These are phyloP conservation scores for Monosporozyma yasuniensis DNA, from an alignment of 805 yeast species.

Conservation along the genomic window DNA sequence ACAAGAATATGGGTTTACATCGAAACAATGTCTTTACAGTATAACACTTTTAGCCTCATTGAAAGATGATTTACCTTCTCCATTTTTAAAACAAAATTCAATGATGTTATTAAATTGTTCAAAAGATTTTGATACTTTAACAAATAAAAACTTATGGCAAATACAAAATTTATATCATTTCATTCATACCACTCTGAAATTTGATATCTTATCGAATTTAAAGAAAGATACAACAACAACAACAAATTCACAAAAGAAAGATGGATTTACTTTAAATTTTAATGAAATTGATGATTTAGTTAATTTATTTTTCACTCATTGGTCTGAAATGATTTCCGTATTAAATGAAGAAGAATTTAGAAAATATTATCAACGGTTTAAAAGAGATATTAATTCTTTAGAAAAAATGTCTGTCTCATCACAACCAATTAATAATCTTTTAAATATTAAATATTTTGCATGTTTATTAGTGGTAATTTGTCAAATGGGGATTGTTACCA, in stretches of 20 bases:
- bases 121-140: constrained; percentile 12
- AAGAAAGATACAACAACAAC: too few relatives aligned
- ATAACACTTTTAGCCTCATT: constrained; percentile 64
- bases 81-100: constrained; percentile 11
- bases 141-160: constrained; percentile 21
- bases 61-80: constrained; percentile 44
- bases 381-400: constrained; percentile 8
- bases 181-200: constrained; percentile 16
- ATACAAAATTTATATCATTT: constrained; percentile 21
- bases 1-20: constrained; percentile 60
- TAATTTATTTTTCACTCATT: constrained; percentile 61
- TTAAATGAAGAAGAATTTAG: constrained; percentile 63
- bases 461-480: constrained; percentile 21
- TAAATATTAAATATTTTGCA: constrained; percentile 25
- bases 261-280: constrained; percentile 7
- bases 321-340: constrained; percentile 66
- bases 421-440: constrained; percentile 1
- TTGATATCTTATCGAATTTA: constrained; percentile 10
- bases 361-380: constrained; percentile 38
- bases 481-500: constrained; percentile 25
- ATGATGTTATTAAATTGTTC: not conserved
- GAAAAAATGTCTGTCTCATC: not conserved
- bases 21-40: constrained; percentile 60
- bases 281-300: constrained; percentile 52
- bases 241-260: not conserved